Base-by-base conservation (phyloP, 495 filamentous ascomycete genomes). In the Podospora anserina region DNA sequence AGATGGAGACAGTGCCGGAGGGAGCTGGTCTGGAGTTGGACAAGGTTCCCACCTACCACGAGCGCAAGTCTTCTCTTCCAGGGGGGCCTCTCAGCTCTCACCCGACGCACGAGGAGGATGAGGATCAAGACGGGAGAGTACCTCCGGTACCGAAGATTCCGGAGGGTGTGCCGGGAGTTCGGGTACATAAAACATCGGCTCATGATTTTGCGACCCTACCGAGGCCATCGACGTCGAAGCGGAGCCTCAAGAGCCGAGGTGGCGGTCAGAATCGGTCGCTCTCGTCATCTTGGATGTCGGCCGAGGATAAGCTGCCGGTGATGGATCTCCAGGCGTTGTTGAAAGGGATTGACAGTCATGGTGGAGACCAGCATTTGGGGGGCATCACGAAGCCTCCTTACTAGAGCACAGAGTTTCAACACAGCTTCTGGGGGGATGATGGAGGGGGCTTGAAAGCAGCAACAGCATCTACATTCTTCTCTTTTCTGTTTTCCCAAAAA, bases 61-160 rank as follows among this genome's bases (percentile, higher is more conserved):
- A 76, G 39, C 65, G 75, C 27, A 71, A 68, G 20, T 54, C 64
- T 6, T 75, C 74, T 13, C 44, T 67, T 23, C 26, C 61, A 13
- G 79, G 80, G 19, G 81, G 82, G 0, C 83, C 84, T 4, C 76
- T 87, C n/a, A 78, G 75, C 66, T 85, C 83, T 19, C 78, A 85
- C 64, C 81, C 82, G 30, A 78, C 58, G 28, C 67, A 66, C 54
- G 73, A 80, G 18, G 74, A 69, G 60, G 71, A 60, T 28, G 75
- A 71, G 0, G 71, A 68, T 7, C 69, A 65, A 11, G 73, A 70
- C 15, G 70, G 74, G 32, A 71, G 15, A 0, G 79, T 83, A 16
- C 81, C 82, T 5, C 81, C 82, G 11, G 80, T 84, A 16, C 80
- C 81, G 32, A 79, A 80, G 0, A 74, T 83, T 18, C 78, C 78